A percentile compares a stretch with the other conserved stretches of the same genome.
Evolutionary conservation across 371 early-diverging fungal species (phyloP).

Genomic region (Apophysomyces sp.): DNA sequence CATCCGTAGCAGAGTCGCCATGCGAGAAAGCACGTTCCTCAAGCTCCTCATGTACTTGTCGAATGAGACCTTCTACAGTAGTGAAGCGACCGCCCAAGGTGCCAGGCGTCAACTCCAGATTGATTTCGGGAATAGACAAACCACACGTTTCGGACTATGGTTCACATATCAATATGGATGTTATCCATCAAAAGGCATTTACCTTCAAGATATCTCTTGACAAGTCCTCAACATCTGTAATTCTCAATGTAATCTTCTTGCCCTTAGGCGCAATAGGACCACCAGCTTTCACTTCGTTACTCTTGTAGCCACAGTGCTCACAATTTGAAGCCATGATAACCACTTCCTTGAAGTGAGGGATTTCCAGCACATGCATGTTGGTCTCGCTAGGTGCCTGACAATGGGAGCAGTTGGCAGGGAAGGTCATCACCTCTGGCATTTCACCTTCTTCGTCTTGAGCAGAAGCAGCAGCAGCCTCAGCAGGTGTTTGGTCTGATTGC

Average conservation of each 20-base stretch:
- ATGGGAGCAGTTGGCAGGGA: conserved; percentile 87
- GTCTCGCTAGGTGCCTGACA: conserved; percentile 85
- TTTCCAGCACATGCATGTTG: conserved; percentile 89
- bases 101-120: conserved; percentile 81
- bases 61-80: conserved; percentile 91
- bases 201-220: conserved; percentile 91
- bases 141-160: conserved; percentile 87
- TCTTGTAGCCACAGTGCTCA: conserved; percentile 91
- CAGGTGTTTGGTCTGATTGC: conserved; percentile 44
- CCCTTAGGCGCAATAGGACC: conserved; percentile 84
- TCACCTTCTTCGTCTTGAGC: conserved; percentile 49
- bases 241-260: conserved; percentile 74
- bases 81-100: conserved; percentile 97
- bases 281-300: conserved; percentile 95
- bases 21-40: conserved; percentile 61
- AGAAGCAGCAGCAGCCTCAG: conserved; percentile 34
- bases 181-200: neutral
- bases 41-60: conserved; percentile 88
- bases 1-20: conserved; percentile 73
- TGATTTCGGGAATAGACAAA: conserved; percentile 86
- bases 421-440: conserved; percentile 67
- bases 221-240: conserved; percentile 85
- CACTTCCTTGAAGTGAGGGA: conserved; percentile 95
- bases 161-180: neutral
- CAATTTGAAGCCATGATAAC: conserved; percentile 96